Evolutionary conservation across 2,329 filamentous ascomycete species (phyloP).

Genomic region (Drechslerella dactyloides): DNA sequence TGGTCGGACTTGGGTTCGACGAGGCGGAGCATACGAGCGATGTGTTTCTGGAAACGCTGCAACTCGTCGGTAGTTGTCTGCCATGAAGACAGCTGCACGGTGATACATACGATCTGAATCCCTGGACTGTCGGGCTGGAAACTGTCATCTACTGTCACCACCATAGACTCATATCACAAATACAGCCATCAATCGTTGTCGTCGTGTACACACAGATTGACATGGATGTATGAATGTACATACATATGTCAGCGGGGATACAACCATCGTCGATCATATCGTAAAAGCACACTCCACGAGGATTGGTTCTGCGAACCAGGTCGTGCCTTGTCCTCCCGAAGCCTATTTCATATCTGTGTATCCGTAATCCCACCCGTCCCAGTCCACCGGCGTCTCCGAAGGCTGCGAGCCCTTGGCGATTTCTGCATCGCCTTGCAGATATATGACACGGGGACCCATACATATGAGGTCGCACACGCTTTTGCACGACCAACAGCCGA

Average conservation of each 20-base stretch:
- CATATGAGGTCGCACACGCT: not conserved
- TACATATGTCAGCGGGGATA: too few relatives aligned
- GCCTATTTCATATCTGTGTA: not conserved
- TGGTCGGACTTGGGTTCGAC: constrained; percentile 67
- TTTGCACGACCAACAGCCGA: not conserved
- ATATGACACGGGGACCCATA: too few relatives aligned
- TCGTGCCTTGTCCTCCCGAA: too few relatives aligned
- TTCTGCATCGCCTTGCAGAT: not conserved
- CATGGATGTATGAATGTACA: too few relatives aligned
- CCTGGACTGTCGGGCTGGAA: not conserved
- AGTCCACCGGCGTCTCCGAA: constrained; percentile 2
- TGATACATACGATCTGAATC: not conserved
- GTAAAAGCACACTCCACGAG: too few relatives aligned
- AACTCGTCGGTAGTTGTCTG: constrained; percentile 66
- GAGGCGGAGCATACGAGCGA: constrained; percentile 57
- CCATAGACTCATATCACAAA: too few relatives aligned
- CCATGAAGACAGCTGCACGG: constrained; percentile 15
- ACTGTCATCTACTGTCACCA: too few relatives aligned
- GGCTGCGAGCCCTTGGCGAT: not conserved
- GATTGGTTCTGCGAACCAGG: too few relatives aligned
- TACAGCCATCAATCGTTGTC: too few relatives aligned
- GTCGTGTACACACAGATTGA: too few relatives aligned
- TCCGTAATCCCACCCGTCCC: not conserved
- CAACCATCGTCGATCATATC: too few relatives aligned
- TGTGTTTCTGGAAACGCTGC: constrained; percentile 62